Base-by-base conservation (phyloP, 2,329 filamentous ascomycete genomes). In the Claviceps sp. region DNA sequence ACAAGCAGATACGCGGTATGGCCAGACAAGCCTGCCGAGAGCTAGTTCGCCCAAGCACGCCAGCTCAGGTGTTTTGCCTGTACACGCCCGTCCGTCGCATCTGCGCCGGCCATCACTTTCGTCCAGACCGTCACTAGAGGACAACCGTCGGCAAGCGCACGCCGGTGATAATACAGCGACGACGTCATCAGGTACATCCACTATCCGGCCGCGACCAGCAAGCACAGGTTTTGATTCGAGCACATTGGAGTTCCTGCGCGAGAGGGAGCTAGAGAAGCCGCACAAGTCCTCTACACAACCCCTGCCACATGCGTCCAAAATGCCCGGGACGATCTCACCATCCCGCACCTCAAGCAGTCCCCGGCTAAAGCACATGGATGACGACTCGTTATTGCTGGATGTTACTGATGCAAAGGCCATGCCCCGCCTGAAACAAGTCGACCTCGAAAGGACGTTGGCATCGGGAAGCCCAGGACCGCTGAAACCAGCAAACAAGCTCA, bases 401-500 rank as follows among this genome's bases (percentile, higher is more conserved):
- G 82, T 87, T 68, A 88, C 95, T 75, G 71, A 81, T 55, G 68
- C 73, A 2, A 80, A 80, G 48, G 70, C 73, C 46, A 77, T 81
- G 61, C 76, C 72, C 3, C 17, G 41, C 16, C 59, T 60, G 57
- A 81, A 78, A 55, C 76, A 70, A 41, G 19, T 41, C 3, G 70
- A 66, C 46, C 59, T 74, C 57, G 70, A 71, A 47, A 95, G 95
- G 65, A 79, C 87, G 11, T 76, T 87, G 65, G 68, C 95, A 1
- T 76, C 85, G 51, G 82, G 84, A 0, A 68, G 88, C 17, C 81
- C 85, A 6, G 82, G 81, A 41, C 86, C 85, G 26, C 95, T 93
- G 67, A 87, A 95, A 40, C 73, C 96, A n/a, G 84, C 83, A 5
- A 87, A 89, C 24, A 89, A 85, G 59, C 96, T 97, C 65, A 89